A percentile compares a stretch with the other conserved stretches of the same genome.
These are phyloP conservation scores for Pyricularia sp. DNA, from an alignment of 2,329 filamentous ascomycete genomes.

Conservation along the genomic window DNA sequence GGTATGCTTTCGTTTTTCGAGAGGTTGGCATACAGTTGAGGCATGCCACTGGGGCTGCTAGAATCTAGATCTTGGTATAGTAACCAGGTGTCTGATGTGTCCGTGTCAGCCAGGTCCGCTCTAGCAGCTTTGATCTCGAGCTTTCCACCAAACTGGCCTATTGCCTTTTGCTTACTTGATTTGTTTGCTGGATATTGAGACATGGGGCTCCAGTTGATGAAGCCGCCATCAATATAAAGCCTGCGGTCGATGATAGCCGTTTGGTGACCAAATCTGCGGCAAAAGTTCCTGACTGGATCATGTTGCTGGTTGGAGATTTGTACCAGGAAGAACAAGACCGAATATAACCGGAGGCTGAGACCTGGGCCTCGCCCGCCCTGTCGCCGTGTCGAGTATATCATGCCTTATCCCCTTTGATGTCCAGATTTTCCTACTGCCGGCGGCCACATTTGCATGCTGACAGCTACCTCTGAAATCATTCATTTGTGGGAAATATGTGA, in stretches of 20 bases:
- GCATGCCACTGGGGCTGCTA: constrained; percentile 33
- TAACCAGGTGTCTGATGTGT: constrained; percentile 37
- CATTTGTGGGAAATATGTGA: neutral
- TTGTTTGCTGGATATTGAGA: constrained; percentile 38
- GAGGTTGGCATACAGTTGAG: constrained; percentile 45
- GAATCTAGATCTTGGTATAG: constrained; percentile 47
- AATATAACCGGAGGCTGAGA: neutral
- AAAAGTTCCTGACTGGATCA: constrained; percentile 45
- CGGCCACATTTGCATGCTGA: neutral
- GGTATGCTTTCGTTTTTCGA: constrained; percentile 51
- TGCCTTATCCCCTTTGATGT: neutral
- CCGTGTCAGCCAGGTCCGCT: neutral
- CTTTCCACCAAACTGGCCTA: neutral
- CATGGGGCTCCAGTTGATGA: constrained; percentile 44
- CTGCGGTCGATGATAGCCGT: constrained; percentile 48
- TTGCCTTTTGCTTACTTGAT: constrained; percentile 37
- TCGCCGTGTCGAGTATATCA: neutral
- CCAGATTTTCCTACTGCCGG: neutral
- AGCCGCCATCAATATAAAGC: constrained; percentile 54
- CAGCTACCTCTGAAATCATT: neutral
- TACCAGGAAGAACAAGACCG: constrained; percentile 4
- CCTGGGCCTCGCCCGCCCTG: neutral
- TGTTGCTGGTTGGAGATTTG: constrained; percentile 22
- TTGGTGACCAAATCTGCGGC: constrained; percentile 47
- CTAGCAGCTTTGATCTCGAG: neutral